Evolutionary conservation across 78 protist species (phyloP).

Genomic region (Pelomyxa schiedti): DNA sequence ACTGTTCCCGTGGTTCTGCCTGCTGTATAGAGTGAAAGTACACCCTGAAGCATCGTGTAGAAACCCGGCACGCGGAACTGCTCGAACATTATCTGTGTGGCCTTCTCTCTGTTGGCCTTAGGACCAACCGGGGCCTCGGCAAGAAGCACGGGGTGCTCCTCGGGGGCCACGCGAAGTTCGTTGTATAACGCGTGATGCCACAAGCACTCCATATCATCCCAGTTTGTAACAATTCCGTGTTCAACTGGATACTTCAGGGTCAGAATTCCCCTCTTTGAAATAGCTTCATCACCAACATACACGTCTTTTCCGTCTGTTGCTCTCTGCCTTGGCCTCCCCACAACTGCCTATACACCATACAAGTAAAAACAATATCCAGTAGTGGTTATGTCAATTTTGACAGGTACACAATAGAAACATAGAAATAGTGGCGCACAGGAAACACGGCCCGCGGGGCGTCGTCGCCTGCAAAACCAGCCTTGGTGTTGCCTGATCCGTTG

Average conservation of each 20-base stretch:
- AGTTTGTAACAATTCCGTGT: slow-evolving; percentile 33
- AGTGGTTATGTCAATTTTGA: no score
- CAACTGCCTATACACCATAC: no score
- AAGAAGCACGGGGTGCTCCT: slow-evolving; percentile 62
- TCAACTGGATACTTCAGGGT: slow-evolving; percentile 31
- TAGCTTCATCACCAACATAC: slow-evolving; percentile 78
- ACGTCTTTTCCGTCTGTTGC: slow-evolving; percentile 43
- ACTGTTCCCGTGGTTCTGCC: slow-evolving; percentile 67
- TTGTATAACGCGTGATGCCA: slow-evolving; percentile 51
- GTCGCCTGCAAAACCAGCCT: slow-evolving; percentile 39
- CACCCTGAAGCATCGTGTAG: slow-evolving; percentile 39
- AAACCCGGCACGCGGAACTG: slow-evolving; percentile 30
- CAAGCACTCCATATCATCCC: slow-evolving; percentile 59
- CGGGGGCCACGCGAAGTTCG: slow-evolving; percentile 17
- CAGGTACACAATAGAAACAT: no score
- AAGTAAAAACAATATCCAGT: no score
- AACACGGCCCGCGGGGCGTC: no score
- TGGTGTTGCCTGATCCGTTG: slow-evolving; percentile 19
- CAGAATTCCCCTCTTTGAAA: slow-evolving; percentile 46
- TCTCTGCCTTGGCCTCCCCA: no score
- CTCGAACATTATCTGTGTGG: slow-evolving; percentile 55
- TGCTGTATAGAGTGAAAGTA: slow-evolving; percentile 44
- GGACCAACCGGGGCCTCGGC: slow-evolving; percentile 67
- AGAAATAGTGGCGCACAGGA: slow-evolving; percentile 11
- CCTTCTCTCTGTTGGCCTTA: slow-evolving; percentile 33